Evolutionary conservation across 2,329 filamentous ascomycete genomes (phyloP).

Genomic region (Fusarium multiceps): DNA sequence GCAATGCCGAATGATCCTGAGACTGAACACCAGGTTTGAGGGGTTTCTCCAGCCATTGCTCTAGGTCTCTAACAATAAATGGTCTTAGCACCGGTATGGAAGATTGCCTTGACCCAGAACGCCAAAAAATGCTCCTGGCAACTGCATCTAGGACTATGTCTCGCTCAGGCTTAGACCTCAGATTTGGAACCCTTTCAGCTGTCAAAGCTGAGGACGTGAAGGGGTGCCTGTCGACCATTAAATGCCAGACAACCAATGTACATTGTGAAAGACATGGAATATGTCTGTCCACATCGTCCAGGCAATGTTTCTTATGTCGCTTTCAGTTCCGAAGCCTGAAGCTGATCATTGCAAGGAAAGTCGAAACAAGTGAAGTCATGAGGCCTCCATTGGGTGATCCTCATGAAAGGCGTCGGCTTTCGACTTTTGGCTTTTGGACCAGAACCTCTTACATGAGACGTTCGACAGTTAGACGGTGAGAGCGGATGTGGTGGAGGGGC

Average conservation of each 20-base stretch:
- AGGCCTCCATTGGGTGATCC: slow-evolving; percentile 1
- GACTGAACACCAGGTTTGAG: slow-evolving; percentile 1
- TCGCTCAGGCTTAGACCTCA: background rate
- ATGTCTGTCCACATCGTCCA: background rate
- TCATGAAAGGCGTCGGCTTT: background rate
- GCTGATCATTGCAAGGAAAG: background rate
- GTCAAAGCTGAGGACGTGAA: slow-evolving; percentile 3
- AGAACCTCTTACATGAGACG: slow-evolving; percentile 17
- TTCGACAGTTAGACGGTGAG: slow-evolving; percentile 24
- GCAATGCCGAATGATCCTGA: background rate
- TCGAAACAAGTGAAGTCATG: background rate
- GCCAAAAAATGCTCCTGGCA: background rate
- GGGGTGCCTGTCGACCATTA: background rate
- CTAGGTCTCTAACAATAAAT: slow-evolving; percentile 2
- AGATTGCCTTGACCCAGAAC: background rate
- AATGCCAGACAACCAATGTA: background rate
- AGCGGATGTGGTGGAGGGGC: slow-evolving; percentile 14
- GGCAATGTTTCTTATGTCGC: background rate
- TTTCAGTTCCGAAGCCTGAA: background rate
- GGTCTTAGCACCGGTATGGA: background rate
- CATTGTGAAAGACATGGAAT: background rate
- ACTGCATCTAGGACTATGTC: background rate
- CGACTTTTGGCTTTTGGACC: slow-evolving; percentile 10
- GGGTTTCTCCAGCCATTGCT: background rate
- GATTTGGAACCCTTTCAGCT: background rate